Evolutionary conservation across 305 asterid genomes (phyloP).

Genomic region (Stenogyne calaminthoides): DNA sequence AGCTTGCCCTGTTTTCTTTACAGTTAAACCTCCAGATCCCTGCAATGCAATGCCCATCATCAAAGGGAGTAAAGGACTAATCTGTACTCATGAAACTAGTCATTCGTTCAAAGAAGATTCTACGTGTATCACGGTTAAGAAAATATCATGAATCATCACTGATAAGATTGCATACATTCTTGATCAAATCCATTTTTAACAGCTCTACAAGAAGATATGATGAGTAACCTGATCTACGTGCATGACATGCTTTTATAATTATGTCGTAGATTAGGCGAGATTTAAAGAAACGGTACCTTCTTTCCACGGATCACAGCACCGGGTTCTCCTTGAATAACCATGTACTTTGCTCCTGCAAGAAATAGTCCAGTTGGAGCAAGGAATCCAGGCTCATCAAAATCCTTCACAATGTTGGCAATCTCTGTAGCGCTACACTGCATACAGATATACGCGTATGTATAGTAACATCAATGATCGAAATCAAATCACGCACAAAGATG

Average conservation of each 20-base stretch:
- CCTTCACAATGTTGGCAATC: constrained; percentile 43
- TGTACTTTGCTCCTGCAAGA: constrained; percentile 47
- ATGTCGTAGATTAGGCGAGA: background rate
- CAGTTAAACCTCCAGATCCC: constrained; percentile 50
- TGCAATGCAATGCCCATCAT: constrained; percentile 28
- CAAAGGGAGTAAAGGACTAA: background rate
- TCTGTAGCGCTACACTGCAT: constrained; percentile 45
- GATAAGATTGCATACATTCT: background rate
- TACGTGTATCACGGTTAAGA: background rate
- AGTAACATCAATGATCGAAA: background rate
- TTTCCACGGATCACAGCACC: constrained; percentile 60
- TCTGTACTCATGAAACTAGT: background rate
- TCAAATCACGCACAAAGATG: background rate
- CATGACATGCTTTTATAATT: background rate
- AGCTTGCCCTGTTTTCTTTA: constrained; percentile 50
- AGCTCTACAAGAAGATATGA: background rate
- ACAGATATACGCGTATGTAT: background rate
- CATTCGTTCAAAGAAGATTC: background rate
- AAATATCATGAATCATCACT: background rate
- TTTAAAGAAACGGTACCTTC: constrained; percentile 33
- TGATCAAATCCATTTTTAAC: background rate
- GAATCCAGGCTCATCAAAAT: constrained; percentile 59
- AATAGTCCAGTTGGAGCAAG: constrained; percentile 59
- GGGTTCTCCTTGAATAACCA: constrained; percentile 60
- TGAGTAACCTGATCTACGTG: background rate